These are phyloP conservation scores for Filosporella fistucella DNA, from an alignment of 495 filamentous ascomycete genomes.

Conservation along the genomic window DNA sequence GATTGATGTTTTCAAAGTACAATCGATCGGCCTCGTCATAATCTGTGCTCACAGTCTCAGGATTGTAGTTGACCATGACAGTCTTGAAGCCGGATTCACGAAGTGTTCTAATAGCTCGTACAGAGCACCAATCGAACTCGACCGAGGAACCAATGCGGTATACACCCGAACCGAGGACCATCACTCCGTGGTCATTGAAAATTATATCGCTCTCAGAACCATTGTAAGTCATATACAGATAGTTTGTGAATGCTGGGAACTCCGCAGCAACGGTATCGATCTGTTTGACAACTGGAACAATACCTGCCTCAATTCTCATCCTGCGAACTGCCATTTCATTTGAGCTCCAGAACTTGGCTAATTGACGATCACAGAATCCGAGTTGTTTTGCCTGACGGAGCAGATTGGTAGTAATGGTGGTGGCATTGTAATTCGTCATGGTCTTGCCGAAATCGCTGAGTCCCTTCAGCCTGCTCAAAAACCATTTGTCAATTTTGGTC, in stretches of 20 bases:
- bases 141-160: slow-evolving; percentile 97
- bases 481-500: slow-evolving; percentile 98
- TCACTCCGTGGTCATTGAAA: slow-evolving; percentile 85
- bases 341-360: slow-evolving; percentile 89
- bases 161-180: slow-evolving; percentile 96
- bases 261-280: slow-evolving; percentile 98
- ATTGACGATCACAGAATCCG: slow-evolving; percentile 88
- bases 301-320: slow-evolving; percentile 75
- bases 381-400: slow-evolving; percentile 84
- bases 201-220: slow-evolving; percentile 78
- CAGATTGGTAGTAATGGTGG: slow-evolving; percentile 56
- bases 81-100: slow-evolving; percentile 87
- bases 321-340: slow-evolving; percentile 86
- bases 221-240: slow-evolving; percentile 96
- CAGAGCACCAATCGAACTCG: slow-evolving; percentile 99
- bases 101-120: slow-evolving; percentile 88
- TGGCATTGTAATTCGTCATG: slow-evolving; percentile 68
- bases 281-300: slow-evolving; percentile 89
- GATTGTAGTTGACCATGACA: slow-evolving; percentile 97
- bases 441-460: slow-evolving; percentile 81
- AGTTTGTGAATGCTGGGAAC: slow-evolving; percentile 93
- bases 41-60: slow-evolving; percentile 92
- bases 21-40: slow-evolving; percentile 94
- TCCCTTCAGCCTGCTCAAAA: slow-evolving; percentile 83
- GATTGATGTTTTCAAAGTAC: slow-evolving; percentile 96